Base-by-base conservation (phyloP, 306 rosid genomes). In the Casuarina cunninghamiana region DNA sequence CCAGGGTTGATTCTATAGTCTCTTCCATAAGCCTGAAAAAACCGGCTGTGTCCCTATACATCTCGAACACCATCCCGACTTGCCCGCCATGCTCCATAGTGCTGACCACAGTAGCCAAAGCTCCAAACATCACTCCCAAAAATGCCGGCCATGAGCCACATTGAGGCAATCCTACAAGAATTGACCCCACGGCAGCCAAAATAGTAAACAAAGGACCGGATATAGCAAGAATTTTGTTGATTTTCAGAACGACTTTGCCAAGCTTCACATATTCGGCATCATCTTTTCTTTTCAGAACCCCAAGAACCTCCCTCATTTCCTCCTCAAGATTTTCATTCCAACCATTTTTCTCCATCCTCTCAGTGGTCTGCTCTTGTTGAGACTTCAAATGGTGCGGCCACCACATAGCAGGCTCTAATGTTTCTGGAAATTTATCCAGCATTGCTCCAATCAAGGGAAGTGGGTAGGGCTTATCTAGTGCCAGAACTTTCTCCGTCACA, bases 401-500 rank as follows among this genome's bases (percentile, higher is more conserved):
- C 97, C 97, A 92, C 37, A 66, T 78, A 19, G 96, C 89, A 3
- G 93, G 92, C 83, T 92, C 88, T 12, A 77, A 78, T 1, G 77
- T 78, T 10, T 57, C 3, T 3, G 96, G 93, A 60, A 86, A 89
- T 54, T 92, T 92, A 12, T 92, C 93, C 51, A 90, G 80, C 97
- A 90, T 90, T 2, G 79, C 89, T 12, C 97, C 98, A 0, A 91
- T 79, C 61, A 93, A 21, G 1, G 97, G 88, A 65, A 93, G 93
- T 6, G 98, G 98, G 78, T 87, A 90, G 12, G 95, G 95, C 75
- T 60, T 88, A 81, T 93, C 98, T 0, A 93, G 82, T 0, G 91
- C 90, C 65, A 93, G 76, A 1, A 82, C 75, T 35, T 70, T 84
- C 69, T 78, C 84, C 73, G 60, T 82, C 45, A 74, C 75, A 10